Evolutionary conservation across 345 rosid species (phyloP), one percentile per base, ranked within the genome.

Genomic region (Boechera stricta): DNA sequence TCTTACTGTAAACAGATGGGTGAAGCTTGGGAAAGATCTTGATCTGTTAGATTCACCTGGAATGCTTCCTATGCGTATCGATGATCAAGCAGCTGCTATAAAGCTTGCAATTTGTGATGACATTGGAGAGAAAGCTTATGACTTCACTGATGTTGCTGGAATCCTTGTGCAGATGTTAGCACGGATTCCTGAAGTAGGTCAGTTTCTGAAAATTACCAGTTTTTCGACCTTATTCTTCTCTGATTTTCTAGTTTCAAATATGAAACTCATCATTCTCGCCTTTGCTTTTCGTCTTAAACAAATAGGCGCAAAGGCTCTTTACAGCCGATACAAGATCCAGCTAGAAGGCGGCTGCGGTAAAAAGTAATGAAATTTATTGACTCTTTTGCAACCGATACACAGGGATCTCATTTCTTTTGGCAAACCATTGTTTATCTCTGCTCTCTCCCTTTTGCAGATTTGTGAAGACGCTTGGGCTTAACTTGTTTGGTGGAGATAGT

Each of bases 101-200:
- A 94, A 94, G 84, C 97, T 94, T 69, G 98, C 97, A 13, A 90
- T 94, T 3, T 92, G 97, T 61, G 97, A 94, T 84, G 98, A 94
- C 87, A 92, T 90, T 77, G 98, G 98, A 70, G 98, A 94, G 84
- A 87, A 89, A 87, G 91, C 98, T 67, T 92, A 94, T 68, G 88
- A 92, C 74, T 85, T 81, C 60, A 71, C 86, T 24, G 97, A 94
- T 82, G 94, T 92, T 76, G 98, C 98, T 76, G 87, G 83, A 53
- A 82, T 94, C 81, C 97, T 94, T 71, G 95, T 94, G 62, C 92
- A 89, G 74, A 87, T 92, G 87, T 67, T 90, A 67, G 84, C 88
- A 38, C 85, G 81, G 82, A 83, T 89, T 79, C 98, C 97, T 28
- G 71, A 85, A 68, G 85, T 87, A 86, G 68, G 68, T 64, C 13